phyloP scores from a whole-genome alignment of 2,329 filamentous ascomycete genomes.

The Aspergillus pseudoterreus region DNA sequence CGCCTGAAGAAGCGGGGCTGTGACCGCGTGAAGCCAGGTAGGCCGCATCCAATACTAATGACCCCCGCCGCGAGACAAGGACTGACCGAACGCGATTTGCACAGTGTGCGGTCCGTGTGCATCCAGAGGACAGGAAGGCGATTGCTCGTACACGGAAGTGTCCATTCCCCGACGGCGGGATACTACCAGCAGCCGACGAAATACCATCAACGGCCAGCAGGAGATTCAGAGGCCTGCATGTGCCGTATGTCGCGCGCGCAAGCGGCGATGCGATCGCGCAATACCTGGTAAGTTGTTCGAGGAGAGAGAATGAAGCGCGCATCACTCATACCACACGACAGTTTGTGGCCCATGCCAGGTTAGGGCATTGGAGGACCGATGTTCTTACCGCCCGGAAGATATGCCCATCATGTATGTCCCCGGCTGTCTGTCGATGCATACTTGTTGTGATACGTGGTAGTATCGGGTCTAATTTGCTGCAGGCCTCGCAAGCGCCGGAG shows the following conservation, averaged over 20 bases:
- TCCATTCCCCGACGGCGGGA: too few species aligned
- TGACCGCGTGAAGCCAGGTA: slow-evolving; percentile 2
- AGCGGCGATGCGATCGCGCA: neutral
- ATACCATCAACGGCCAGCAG: too few species aligned
- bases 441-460: too few species aligned
- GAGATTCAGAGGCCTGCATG: neutral
- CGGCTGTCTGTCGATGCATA: neutral
- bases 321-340: too few species aligned
- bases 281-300: neutral
- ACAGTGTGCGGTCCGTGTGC: neutral
- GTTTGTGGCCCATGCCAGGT: neutral
- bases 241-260: neutral
- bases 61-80: neutral
- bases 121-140: neutral
- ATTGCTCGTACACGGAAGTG: neutral
- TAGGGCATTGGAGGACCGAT: neutral
- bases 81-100: neutral
- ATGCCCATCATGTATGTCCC: neutral
- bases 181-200: too few species aligned
- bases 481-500: too few species aligned
- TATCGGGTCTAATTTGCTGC: too few species aligned
- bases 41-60: neutral
- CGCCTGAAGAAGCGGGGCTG: neutral
- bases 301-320: too few species aligned
- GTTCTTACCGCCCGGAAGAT: neutral